Percentiles rank a stretch among this genome's conserved stretches.
phyloP scores from a whole-genome alignment of 805 yeast species.

The Candida sithepensis region DNA sequence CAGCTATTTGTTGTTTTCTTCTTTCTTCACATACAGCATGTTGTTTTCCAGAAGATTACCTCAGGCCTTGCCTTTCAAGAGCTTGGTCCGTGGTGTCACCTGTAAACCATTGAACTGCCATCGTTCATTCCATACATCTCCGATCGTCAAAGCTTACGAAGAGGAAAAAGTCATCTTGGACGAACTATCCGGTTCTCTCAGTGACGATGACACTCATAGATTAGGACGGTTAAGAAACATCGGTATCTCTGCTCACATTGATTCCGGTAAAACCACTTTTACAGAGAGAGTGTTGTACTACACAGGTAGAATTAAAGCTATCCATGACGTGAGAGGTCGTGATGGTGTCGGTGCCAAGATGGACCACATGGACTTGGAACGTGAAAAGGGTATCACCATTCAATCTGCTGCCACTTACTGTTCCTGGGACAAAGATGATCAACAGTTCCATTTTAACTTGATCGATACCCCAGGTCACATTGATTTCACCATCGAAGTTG shows the following conservation, averaged over 20 bases:
- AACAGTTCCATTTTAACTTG: constrained; percentile 81
- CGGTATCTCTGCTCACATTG: constrained; percentile 97
- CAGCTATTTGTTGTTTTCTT: background rate
- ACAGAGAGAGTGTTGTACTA: constrained; percentile 95
- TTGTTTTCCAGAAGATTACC: constrained; percentile 9
- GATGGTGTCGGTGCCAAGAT: constrained; percentile 98
- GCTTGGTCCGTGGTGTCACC: constrained; percentile 3
- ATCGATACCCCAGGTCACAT: constrained; percentile 99
- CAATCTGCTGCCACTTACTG: constrained; percentile 99
- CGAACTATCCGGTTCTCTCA: constrained; percentile 45
- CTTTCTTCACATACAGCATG: background rate
- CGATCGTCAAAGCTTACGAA: constrained; percentile 45
- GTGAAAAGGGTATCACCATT: constrained; percentile 98
- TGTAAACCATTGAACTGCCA: background rate
- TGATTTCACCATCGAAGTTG: constrained; percentile 98
- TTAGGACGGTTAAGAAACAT: constrained; percentile 77
- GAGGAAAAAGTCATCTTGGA: constrained; percentile 72
- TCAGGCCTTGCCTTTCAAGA: constrained; percentile 3
- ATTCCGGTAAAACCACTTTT: constrained; percentile 96
- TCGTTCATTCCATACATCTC: constrained; percentile 34
- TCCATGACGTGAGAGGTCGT: constrained; percentile 94
- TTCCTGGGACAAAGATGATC: constrained; percentile 79
- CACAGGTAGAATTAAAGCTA: constrained; percentile 95
- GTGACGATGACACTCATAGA: constrained; percentile 48
- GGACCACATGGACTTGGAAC: constrained; percentile 98